Evolutionary conservation across 306 rosid genomes (phyloP).

Genomic region (Medicago ruthenica): DNA sequence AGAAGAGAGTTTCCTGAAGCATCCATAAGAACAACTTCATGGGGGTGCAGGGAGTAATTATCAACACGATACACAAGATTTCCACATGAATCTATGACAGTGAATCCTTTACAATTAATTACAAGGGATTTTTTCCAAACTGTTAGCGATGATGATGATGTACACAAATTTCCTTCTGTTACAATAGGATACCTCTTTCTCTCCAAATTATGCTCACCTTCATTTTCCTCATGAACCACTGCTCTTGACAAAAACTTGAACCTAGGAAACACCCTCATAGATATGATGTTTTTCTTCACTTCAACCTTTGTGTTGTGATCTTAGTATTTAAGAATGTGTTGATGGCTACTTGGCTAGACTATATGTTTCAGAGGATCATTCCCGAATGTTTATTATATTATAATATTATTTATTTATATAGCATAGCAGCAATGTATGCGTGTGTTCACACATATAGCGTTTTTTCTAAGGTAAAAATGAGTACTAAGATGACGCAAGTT

Average conservation of each 20-base stretch:
- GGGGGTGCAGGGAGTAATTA: conserved; percentile 65
- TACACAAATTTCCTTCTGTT: conserved; percentile 29
- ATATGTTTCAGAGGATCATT: not conserved
- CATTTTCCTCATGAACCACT: conserved; percentile 62
- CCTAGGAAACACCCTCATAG: conserved; percentile 53
- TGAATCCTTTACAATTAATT: conserved; percentile 78
- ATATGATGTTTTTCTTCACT: conserved; percentile 11
- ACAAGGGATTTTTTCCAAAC: conserved; percentile 84
- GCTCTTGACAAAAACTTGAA: conserved; percentile 66
- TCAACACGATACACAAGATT: conserved; percentile 82
- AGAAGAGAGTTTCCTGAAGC: conserved; percentile 70
- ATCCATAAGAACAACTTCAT: conserved; percentile 81
- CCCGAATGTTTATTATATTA: not conserved
- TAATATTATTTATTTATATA: not conserved
- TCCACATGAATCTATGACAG: conserved; percentile 78
- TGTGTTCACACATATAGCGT: conserved; percentile 23
- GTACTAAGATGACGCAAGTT: conserved; percentile 1
- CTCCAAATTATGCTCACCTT: not conserved
- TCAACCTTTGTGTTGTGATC: not conserved
- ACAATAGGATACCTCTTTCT: conserved; percentile 38
- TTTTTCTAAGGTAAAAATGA: conserved; percentile 11
- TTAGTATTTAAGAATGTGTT: conserved; percentile 12
- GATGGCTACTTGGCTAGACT: not conserved
- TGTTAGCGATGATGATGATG: conserved; percentile 56
- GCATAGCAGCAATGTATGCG: not conserved